Conservation (phyloP, 352 stramenopile genomes). For the Phytophthora litchii region DNA sequence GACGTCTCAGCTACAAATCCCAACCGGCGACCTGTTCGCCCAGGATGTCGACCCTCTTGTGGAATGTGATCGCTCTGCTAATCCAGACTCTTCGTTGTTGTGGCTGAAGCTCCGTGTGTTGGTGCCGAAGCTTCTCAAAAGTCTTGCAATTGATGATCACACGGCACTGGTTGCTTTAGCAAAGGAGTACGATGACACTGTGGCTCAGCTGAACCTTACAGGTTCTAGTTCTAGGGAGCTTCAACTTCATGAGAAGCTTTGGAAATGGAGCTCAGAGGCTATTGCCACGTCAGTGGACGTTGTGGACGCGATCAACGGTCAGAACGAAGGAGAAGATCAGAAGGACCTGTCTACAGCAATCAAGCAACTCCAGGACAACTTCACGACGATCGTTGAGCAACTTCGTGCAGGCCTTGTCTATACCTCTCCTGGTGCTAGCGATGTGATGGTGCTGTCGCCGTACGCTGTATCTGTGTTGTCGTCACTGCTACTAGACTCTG, state of each 20-base stretch:
- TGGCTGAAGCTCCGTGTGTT: slow-evolving; percentile 72
- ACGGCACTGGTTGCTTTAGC: slow-evolving; percentile 32
- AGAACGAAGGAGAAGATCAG: slow-evolving; percentile 14
- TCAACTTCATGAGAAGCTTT: slow-evolving; percentile 47
- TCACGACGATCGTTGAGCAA: slow-evolving; percentile 33
- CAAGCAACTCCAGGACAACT: slow-evolving; percentile 34
- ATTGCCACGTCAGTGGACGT: slow-evolving; percentile 20
- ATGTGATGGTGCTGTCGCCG: slow-evolving; percentile 41
- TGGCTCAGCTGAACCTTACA: slow-evolving; percentile 33
- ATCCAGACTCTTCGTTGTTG: slow-evolving; percentile 45
- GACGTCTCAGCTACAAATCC: slow-evolving; percentile 44
- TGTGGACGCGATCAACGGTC: slow-evolving; percentile 18
- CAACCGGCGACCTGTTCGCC: slow-evolving; percentile 48
- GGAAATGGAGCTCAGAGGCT: slow-evolving; percentile 56
- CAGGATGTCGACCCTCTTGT: slow-evolving; percentile 45
- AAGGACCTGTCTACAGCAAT: slow-evolving; percentile 24
- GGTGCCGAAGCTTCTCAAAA: slow-evolving; percentile 56
- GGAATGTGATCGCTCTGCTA: slow-evolving; percentile 73
- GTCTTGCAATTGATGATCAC: slow-evolving; percentile 35
- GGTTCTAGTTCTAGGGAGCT: slow-evolving; percentile 5
- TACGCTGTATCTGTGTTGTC: slow-evolving; percentile 59
- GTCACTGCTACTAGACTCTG: slow-evolving; percentile 60
- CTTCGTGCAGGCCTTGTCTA: slow-evolving; percentile 29
- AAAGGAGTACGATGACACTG: slow-evolving; percentile 42
- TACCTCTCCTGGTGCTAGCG: slow-evolving; percentile 5